These are phyloP conservation scores for Coffea humblotiana DNA, from an alignment of 305 asterid species.

Conservation along the genomic window DNA sequence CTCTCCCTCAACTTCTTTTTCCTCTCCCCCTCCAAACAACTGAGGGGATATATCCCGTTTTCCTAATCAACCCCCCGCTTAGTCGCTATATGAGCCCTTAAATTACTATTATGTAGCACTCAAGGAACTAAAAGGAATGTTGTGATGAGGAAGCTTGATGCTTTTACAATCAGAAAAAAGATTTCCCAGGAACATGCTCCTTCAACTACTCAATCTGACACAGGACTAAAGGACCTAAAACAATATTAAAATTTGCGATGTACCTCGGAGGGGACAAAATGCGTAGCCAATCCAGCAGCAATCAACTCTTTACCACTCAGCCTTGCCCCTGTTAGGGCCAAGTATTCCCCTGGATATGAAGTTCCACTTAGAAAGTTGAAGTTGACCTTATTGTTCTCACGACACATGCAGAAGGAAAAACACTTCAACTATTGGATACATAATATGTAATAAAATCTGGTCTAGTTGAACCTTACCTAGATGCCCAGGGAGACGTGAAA, in stretches of 20 bases:
- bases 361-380: not conserved
- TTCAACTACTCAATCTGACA: not conserved
- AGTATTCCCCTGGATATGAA: slow-evolving; percentile 62
- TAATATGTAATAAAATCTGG: not conserved
- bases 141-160: not conserved
- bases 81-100: not conserved
- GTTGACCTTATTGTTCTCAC: not conserved
- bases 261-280: slow-evolving; percentile 85
- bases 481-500: slow-evolving; percentile 72
- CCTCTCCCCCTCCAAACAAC: not conserved
- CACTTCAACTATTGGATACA: not conserved
- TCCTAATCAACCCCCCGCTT: not conserved
- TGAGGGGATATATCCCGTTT: not conserved
- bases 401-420: not conserved
- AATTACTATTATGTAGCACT: not conserved
- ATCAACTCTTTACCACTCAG: slow-evolving; percentile 77
- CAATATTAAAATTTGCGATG: slow-evolving; percentile 14
- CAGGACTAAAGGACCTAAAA: not conserved
- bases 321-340: slow-evolving; percentile 89
- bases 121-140: not conserved
- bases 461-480: slow-evolving; percentile 50
- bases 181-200: not conserved
- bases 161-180: not conserved
- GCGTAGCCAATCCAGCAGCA: slow-evolving; percentile 83
- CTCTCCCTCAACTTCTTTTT: not conserved